These are phyloP conservation scores for Sungouiozyma intestinalis DNA, from an alignment of 805 yeast species.

Conservation along the genomic window DNA sequence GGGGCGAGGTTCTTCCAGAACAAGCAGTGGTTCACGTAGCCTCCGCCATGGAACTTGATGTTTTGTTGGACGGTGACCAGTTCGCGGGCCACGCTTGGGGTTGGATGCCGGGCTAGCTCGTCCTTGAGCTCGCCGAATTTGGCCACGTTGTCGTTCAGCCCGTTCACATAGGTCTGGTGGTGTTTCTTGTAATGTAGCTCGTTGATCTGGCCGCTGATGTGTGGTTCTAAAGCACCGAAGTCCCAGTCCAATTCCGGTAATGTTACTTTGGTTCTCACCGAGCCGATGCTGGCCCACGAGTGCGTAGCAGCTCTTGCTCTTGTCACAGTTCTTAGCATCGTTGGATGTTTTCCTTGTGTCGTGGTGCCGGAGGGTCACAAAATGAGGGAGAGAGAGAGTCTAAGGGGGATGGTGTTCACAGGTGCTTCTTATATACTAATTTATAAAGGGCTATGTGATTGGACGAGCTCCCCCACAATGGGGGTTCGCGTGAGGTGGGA, in stretches of 20 bases:
- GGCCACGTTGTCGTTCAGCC: constrained; percentile 70
- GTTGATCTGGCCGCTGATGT: constrained; percentile 76
- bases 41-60: constrained; percentile 90
- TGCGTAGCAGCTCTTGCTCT: too few species aligned
- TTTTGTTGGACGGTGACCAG: constrained; percentile 53
- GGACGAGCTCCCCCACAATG: too few species aligned
- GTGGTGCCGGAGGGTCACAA: too few species aligned
- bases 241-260: constrained; percentile 79
- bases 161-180: constrained; percentile 84
- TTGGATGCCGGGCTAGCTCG: constrained; percentile 46
- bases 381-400: too few species aligned
- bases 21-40: constrained; percentile 72
- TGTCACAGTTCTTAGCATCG: neutral
- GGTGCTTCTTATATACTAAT: neutral
- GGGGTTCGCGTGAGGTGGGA: too few species aligned
- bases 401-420: too few species aligned
- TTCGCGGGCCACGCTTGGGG: constrained; percentile 21
- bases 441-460: neutral
- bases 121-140: constrained; percentile 56
- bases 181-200: constrained; percentile 83
- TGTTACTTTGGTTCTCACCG: constrained; percentile 50
- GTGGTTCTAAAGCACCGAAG: constrained; percentile 78
- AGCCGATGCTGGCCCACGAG: too few species aligned
- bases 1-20: constrained; percentile 90
- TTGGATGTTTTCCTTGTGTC: too few species aligned